Base-by-base conservation (phyloP, 139 green algal genomes). In the Picochlorum sp. region DNA sequence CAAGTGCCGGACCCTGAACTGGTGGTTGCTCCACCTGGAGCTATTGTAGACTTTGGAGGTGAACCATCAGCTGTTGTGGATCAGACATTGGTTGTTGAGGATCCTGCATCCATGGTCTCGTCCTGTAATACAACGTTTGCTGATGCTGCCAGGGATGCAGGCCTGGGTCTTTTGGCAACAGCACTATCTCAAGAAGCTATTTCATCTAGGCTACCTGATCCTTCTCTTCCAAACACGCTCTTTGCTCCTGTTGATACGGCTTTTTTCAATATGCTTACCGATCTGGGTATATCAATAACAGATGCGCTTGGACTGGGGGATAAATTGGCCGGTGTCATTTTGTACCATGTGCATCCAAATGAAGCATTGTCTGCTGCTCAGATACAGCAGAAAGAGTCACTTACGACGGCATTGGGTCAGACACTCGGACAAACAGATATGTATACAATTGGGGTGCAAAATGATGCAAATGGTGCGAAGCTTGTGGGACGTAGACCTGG, bases 171-270 rank as follows among this genome's bases (percentile, higher is more conserved):
- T 7, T 39, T 73, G n/a, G 31, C 33, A 18, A 68, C 66, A 2
- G 44, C 59, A n/a, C 35, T 73, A 44, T 32, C n/a, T 30, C 66
- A 68, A 40, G 22, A 18, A 29, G 32, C 43, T 31, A 63, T 64
- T 30, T 14, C 51, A 0, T 31, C 33, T n/a, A 25, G 24, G 22
- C 57, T 73, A 9, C 66, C 66, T 43, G 43, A 47, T 50, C 66
- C 66, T 1, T 40, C 35, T 0, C 18, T 29, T 16, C 20, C 26
- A 33, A 47, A 51, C 50, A 73, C 66, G 4, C 22, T 68, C 7
- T 62, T 73, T 39, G 59, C 59, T 0, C 66, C 66, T 35, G 47
- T 49, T 26, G 51, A 73, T 57, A n/a, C 25, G 33, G 66, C 66
- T 30, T 73, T 73, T 53, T 59, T 63, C 39, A 9, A 7, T 22